A percentile compares a stretch with the other conserved stretches of the same genome.
Conservation (phyloP, 148 eudicot species). For the Rhododendron simsii region DNA sequence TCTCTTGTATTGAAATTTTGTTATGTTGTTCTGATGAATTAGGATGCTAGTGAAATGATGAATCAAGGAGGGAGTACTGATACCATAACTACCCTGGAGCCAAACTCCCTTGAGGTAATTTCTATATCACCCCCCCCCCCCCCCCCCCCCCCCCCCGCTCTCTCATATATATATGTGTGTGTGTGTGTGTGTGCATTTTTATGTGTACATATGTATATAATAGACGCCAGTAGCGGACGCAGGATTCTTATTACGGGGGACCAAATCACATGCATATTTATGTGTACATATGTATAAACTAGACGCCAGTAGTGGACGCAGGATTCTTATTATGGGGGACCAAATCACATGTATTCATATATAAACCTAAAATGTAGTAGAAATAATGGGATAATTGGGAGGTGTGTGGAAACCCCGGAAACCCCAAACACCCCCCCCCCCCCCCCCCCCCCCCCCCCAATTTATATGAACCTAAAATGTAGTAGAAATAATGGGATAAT, state of each 20-base stretch:
- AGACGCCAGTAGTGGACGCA: neutral
- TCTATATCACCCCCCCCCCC: neutral
- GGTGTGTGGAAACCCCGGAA: neutral
- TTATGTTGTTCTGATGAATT: slow-evolving; percentile 16
- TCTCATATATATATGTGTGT: neutral
- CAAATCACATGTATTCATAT: neutral
- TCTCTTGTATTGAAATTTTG: neutral
- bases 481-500: neutral
- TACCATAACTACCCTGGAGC: slow-evolving; percentile 36
- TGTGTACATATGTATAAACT: neutral
- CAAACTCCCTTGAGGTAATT: slow-evolving; percentile 41
- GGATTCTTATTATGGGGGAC: neutral
- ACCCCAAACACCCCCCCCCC: too few relatives aligned
- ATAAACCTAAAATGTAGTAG: neutral
- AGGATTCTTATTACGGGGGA: too few relatives aligned
- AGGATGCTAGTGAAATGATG: slow-evolving; percentile 39
- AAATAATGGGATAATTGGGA: too few relatives aligned
- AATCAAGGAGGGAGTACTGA: slow-evolving; percentile 38
- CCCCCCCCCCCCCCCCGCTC: neutral
- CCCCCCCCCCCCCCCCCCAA: too few relatives aligned
- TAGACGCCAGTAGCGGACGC: neutral
- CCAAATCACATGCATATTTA: too few relatives aligned
- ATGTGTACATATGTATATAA: neutral
- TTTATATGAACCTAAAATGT: too few relatives aligned
- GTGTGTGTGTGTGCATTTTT: too few relatives aligned